Evolutionary conservation across 495 filamentous ascomycete genomes (phyloP), one percentile per base, ranked within the genome.

Genomic region (Cladorrhinum samala): DNA sequence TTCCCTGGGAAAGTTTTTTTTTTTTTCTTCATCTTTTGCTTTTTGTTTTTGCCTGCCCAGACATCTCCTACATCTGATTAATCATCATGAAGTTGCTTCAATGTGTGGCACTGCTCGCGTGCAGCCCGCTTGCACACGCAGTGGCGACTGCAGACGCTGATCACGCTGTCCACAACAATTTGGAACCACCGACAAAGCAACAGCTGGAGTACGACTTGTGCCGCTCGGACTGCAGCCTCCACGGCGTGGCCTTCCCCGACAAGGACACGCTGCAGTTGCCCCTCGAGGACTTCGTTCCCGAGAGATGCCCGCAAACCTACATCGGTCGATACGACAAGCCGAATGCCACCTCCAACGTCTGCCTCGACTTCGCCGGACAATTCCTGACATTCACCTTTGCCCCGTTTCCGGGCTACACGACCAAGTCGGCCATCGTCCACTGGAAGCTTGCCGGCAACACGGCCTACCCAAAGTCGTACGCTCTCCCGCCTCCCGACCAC

Each of bases 311-410:
- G 14, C 20, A 27, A 23, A 47, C 30, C n/a, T 30, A 24, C 24
- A 0, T 47, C 18, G 45, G 45, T 1, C 25, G 24, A 18, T 16
- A 27, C 45, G 45, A 47, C 45, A 6, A 47, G 11, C 24, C 45
- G 2, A 47, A 14, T 20, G 45, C 9, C 8, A 33, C 2, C 11
- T 47, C 45, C 4, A 47, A 9, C 11, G 45, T 47, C n/a, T 47
- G 45, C n/a, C 24, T 47, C 8, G 45, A 33, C 24, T 47, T 47
- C 14, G 17, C 45, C 16, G 45, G 45, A 30, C 45, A 6, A 4
- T 47, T 25, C n/a, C 4, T 47, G 45, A 47, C 45, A 9, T 47
- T 47, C 17, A 47, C 45, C 5, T 47, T 47, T 25, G 24, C 21
- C 3, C 23, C 45, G 7, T 47, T 47, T n/a, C 23, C 11, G 13